These are phyloP conservation scores for Pelargonium australe DNA, from an alignment of 441 rosid species.

Conservation along the genomic window DNA sequence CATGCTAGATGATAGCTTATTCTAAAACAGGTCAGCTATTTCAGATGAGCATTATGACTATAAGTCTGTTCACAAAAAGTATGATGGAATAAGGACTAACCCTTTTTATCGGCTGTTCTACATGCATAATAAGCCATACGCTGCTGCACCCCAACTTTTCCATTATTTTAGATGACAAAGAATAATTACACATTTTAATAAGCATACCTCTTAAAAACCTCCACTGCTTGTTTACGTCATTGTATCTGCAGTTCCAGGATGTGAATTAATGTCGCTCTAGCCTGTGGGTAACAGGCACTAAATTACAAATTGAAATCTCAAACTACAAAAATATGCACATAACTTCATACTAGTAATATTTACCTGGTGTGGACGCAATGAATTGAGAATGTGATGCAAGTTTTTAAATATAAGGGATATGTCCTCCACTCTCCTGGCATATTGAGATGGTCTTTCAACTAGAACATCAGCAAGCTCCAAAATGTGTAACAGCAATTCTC, in stretches of 20 bases:
- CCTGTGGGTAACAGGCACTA: slow-evolving; percentile 32
- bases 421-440: slow-evolving; percentile 87
- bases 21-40: not conserved
- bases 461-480: slow-evolving; percentile 91
- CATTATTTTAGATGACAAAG: too few species aligned
- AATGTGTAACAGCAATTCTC: slow-evolving; percentile 84
- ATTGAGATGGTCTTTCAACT: slow-evolving; percentile 92
- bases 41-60: not conserved
- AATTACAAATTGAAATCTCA: slow-evolving; percentile 1
- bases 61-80: not conserved
- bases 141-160: too few species aligned
- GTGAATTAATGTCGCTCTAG: slow-evolving; percentile 88
- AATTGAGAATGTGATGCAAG: slow-evolving; percentile 90
- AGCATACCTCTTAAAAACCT: slow-evolving; percentile 75
- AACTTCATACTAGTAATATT: not conserved
- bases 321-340: slow-evolving; percentile 3
- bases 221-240: slow-evolving; percentile 79
- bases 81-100: not conserved
- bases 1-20: not conserved
- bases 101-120: too few species aligned
- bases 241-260: slow-evolving; percentile 83
- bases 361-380: slow-evolving; percentile 90
- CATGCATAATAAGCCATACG: too few species aligned
- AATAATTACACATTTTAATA: not conserved
- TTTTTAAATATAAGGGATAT: slow-evolving; percentile 86